Evolutionary conservation across 1,284 basidiomycete species (phyloP).

Genomic region (Bondarzewia mesenterica): DNA sequence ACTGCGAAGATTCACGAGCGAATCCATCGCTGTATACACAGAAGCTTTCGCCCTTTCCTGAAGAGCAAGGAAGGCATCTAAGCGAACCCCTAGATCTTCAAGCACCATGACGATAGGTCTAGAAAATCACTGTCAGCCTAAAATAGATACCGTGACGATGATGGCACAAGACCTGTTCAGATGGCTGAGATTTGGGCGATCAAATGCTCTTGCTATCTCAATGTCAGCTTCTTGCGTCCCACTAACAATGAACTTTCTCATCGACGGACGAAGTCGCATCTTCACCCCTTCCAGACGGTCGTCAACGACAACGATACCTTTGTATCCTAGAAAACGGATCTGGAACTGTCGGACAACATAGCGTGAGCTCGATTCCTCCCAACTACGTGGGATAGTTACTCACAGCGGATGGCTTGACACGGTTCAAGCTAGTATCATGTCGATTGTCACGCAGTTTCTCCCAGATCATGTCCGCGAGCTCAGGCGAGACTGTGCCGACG

Average conservation of each 20-base stretch:
- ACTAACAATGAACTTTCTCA: conserved; percentile 64
- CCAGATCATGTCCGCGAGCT: conserved; percentile 50
- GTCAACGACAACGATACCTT: conserved; percentile 68
- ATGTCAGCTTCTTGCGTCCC: conserved; percentile 38
- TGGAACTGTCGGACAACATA: conserved; percentile 37
- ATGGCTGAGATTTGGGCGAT: conserved; percentile 43
- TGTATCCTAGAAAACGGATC: conserved; percentile 68
- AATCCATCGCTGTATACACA: conserved; percentile 43
- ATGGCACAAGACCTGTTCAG: conserved; percentile 41
- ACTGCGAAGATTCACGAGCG: conserved; percentile 31
- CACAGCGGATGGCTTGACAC: conserved; percentile 45
- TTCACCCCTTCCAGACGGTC: conserved; percentile 39
- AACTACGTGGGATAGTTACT: conserved; percentile 16
- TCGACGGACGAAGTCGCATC: conserved; percentile 63
- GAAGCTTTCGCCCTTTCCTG: conserved; percentile 43
- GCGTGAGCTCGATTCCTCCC: no score
- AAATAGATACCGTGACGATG: not conserved
- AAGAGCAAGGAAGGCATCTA: conserved; percentile 41
- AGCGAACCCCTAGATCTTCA: conserved; percentile 37
- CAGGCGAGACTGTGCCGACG: conserved; percentile 60
- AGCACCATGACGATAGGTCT: conserved; percentile 15
- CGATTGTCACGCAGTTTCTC: conserved; percentile 29
- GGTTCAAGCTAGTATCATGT: conserved; percentile 21
- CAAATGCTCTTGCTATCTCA: conserved; percentile 59
- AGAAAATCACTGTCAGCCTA: not conserved